Evolutionary conservation across 129 eudicot genomes (phyloP).

Genomic region (Sambucus nigra): DNA sequence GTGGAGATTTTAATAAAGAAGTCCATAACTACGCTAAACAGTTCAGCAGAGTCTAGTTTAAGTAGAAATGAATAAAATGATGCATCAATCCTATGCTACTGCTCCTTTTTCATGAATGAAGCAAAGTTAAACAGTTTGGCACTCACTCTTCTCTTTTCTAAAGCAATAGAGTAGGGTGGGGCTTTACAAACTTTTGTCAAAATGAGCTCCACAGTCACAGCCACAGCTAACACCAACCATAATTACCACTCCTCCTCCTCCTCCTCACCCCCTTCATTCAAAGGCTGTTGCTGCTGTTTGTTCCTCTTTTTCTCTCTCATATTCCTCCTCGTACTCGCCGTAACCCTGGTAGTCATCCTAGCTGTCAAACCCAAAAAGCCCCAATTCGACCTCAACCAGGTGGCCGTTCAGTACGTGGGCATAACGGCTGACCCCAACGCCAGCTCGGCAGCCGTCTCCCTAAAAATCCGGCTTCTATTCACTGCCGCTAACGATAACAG

Average conservation of each 20-base stretch:
- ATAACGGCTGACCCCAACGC: conserved; percentile 24
- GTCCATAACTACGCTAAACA: too few species aligned
- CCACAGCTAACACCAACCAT: conserved; percentile 23
- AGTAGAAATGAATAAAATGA: too few species aligned
- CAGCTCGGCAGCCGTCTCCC: conserved; percentile 51
- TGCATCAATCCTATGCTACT: too few species aligned
- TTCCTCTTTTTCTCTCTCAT: conserved; percentile 87
- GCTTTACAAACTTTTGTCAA: conserved; percentile 11
- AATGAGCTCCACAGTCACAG: conserved; percentile 8
- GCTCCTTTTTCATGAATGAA: too few species aligned
- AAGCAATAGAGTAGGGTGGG: conserved; percentile 3
- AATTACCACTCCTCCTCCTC: conserved; percentile 35
- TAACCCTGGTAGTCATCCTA: conserved; percentile 62
- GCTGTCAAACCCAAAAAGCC: conserved; percentile 82
- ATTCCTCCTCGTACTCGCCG: conserved; percentile 65
- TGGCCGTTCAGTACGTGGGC: conserved; percentile 52
- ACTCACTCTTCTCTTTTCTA: background rate
- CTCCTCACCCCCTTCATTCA: conserved; percentile 64
- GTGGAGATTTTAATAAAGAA: too few species aligned
- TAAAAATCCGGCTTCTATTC: conserved; percentile 45
- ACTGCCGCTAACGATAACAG: conserved; percentile 60
- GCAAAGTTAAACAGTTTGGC: too few species aligned
- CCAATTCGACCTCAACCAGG: conserved; percentile 75
- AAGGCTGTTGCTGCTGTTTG: conserved; percentile 97
- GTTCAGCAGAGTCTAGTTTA: too few species aligned